Conservation (phyloP, 345 rosid genomes). For the Capsella bursapastoris region DNA sequence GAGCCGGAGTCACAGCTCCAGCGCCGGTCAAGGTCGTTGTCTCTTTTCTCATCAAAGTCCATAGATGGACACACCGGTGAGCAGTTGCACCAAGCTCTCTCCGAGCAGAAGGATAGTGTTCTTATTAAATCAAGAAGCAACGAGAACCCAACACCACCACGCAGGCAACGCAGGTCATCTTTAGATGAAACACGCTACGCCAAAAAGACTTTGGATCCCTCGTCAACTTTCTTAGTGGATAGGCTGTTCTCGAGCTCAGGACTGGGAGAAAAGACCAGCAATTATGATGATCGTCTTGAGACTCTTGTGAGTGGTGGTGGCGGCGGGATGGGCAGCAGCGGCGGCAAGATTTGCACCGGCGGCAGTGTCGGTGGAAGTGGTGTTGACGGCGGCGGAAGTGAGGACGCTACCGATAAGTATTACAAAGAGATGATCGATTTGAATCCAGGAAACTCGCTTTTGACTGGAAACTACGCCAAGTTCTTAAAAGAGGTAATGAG, state of each 20-base stretch:
- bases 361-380: constrained; percentile 41
- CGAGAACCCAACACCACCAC: constrained; percentile 4
- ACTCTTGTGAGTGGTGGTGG: constrained; percentile 36
- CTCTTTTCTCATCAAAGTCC: constrained; percentile 40
- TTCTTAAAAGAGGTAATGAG: constrained; percentile 67
- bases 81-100: constrained; percentile 37
- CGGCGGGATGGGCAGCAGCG: constrained; percentile 47
- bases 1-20: constrained; percentile 58
- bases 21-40: constrained; percentile 48
- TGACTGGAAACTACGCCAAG: constrained; percentile 71
- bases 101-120: constrained; percentile 36
- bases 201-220: constrained; percentile 23
- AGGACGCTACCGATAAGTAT: constrained; percentile 57
- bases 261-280: constrained; percentile 43
- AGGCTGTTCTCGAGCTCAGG: constrained; percentile 58
- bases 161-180: constrained; percentile 34
- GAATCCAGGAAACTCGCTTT: constrained; percentile 59
- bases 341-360: constrained; percentile 41
- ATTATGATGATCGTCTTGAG: constrained; percentile 30
- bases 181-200: constrained; percentile 30
- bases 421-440: constrained; percentile 61
- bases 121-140: constrained; percentile 19
- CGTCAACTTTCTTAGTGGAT: constrained; percentile 24
- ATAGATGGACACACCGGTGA: constrained; percentile 45
- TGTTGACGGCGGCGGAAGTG: constrained; percentile 46